Conservation (phyloP, 148 eudicot species). For the Rhododendron molle region DNA sequence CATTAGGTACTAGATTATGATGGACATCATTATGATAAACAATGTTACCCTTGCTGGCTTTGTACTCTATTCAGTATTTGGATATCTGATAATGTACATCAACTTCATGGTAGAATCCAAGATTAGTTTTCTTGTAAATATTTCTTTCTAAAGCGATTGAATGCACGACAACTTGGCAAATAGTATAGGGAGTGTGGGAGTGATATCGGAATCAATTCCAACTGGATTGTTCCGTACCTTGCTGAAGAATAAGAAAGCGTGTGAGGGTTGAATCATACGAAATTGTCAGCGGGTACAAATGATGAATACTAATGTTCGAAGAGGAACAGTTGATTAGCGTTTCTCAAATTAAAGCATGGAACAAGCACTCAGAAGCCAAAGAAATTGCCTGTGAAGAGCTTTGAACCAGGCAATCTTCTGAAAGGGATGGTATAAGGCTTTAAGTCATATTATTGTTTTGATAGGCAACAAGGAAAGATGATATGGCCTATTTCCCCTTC, state of each 20-base stretch:
- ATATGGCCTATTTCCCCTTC: background rate
- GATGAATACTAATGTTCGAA: background rate
- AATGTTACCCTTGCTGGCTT: background rate
- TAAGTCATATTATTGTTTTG: background rate
- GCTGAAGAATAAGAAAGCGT: background rate
- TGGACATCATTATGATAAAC: background rate
- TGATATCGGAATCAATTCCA: background rate
- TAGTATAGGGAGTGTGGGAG: background rate
- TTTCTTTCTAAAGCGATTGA: background rate
- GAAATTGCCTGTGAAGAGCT: background rate
- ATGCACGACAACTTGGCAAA: too few species aligned
- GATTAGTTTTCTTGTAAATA: background rate
- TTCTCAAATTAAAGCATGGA: background rate
- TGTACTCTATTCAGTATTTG: background rate
- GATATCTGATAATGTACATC: background rate
- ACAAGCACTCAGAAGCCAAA: background rate
- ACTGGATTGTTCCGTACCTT: background rate
- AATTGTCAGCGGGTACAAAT: background rate
- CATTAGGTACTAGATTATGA: background rate
- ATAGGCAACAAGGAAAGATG: background rate
- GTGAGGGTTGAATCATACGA: background rate
- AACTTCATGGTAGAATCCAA: background rate
- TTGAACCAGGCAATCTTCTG: background rate
- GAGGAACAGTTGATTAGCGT: background rate
- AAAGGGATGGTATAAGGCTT: background rate